Percentiles rank a stretch among this genome's conserved stretches.
Conservation (phyloP, 257 asterid species). For the Cruciata laevipes region DNA sequence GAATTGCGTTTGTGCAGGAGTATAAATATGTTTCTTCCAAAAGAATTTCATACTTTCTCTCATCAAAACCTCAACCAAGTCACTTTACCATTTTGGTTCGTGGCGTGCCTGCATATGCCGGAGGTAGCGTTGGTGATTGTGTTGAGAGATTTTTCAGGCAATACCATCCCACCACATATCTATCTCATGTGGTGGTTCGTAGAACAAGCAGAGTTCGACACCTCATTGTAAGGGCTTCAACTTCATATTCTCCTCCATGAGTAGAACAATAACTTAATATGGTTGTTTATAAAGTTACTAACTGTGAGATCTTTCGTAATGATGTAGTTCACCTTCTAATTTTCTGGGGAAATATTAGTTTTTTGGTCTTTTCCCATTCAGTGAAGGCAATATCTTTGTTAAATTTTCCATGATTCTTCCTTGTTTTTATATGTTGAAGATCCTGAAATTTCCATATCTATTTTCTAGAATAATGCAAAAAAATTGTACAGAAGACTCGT, state of each 20-base stretch:
- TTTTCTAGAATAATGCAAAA: slow-evolving; percentile 8
- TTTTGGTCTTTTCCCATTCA: background rate
- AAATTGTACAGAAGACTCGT: slow-evolving; percentile 2
- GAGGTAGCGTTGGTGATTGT: slow-evolving; percentile 17
- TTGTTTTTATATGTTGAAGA: background rate
- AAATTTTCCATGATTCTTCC: background rate
- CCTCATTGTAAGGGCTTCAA: slow-evolving; percentile 26
- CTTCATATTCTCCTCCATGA: background rate
- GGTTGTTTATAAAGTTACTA: slow-evolving; percentile 1
- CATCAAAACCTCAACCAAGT: slow-evolving; percentile 21
- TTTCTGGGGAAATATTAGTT: background rate
- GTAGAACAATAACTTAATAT: background rate
- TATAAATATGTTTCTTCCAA: slow-evolving; percentile 15
- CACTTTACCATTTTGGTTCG: slow-evolving; percentile 39
- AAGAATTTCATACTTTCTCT: slow-evolving; percentile 24
- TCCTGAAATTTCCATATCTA: background rate
- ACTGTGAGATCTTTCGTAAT: background rate
- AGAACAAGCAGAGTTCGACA: slow-evolving; percentile 21
- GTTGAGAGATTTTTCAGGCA: slow-evolving; percentile 28
- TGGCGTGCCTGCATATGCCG: slow-evolving; percentile 26
- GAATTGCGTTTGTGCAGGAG: slow-evolving; percentile 12
- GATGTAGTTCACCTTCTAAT: background rate
- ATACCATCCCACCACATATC: slow-evolving; percentile 30
- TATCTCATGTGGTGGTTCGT: slow-evolving; percentile 34
- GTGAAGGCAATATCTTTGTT: background rate